A percentile compares a stretch with the other conserved stretches of the same genome.
Conservation (phyloP, 2,329 filamentous ascomycete species). For the Falciphora oryzae region DNA sequence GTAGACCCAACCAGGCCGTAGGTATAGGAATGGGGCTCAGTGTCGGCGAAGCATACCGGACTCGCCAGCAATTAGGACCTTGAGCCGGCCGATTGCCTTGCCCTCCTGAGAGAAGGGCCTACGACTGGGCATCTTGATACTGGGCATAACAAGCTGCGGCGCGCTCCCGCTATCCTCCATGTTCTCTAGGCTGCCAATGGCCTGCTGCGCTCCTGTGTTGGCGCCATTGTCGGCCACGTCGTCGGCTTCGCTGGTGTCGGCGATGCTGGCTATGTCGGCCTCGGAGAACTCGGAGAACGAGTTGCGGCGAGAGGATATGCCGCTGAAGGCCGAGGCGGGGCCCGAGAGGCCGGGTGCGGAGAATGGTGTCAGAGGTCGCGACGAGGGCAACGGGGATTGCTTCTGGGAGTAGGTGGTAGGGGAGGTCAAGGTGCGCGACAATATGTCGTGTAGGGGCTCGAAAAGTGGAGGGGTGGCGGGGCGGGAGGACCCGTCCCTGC, state of each 20-base stretch:
- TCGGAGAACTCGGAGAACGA: slow-evolving; percentile 42
- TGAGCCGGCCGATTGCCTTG: slow-evolving; percentile 76
- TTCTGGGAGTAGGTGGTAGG: neutral
- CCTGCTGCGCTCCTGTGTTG: slow-evolving; percentile 19
- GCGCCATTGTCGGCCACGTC: slow-evolving; percentile 35
- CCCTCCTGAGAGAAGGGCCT: slow-evolving; percentile 86
- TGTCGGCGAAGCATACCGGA: slow-evolving; percentile 46
- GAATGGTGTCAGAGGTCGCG: slow-evolving; percentile 38
- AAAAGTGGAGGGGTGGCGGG: neutral
- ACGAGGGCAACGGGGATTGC: slow-evolving; percentile 19
- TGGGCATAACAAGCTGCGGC: slow-evolving; percentile 96
- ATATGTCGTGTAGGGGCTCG: neutral
- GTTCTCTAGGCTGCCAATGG: neutral
- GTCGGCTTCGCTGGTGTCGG: slow-evolving; percentile 1
- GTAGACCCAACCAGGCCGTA: slow-evolving; percentile 12
- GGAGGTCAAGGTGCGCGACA: neutral
- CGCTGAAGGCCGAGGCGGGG: slow-evolving; percentile 36
- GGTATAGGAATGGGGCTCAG: slow-evolving; percentile 7
- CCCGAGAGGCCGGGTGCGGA: slow-evolving; percentile 32
- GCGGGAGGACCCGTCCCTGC: too few species aligned
- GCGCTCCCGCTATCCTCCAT: slow-evolving; percentile 44
- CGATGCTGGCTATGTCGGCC: slow-evolving; percentile 25
- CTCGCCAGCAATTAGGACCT: slow-evolving; percentile 79
- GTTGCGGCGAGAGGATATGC: slow-evolving; percentile 42
- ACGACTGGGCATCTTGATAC: slow-evolving; percentile 81